Conservation (phyloP, 352 stramenopile genomes). For the Pythium rhizo-oryzae region DNA sequence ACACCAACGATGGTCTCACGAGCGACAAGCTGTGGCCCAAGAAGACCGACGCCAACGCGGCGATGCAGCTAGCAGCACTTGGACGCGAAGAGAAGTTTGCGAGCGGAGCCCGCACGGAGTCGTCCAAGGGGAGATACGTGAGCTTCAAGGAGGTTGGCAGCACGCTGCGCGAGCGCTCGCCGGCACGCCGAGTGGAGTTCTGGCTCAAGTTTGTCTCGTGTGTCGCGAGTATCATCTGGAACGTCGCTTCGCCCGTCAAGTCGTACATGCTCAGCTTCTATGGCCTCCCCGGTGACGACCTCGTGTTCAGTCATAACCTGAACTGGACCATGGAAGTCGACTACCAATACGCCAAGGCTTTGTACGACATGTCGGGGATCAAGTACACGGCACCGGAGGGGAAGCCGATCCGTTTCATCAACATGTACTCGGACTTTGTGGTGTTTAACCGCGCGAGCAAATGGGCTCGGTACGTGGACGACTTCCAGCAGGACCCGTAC, state of each 20-base stretch:
- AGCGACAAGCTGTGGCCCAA: not conserved
- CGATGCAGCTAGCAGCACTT: too few relatives aligned
- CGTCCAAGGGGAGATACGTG: not conserved
- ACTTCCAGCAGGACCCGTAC: conserved; percentile 23
- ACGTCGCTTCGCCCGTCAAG: conserved; percentile 24
- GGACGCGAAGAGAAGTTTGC: too few relatives aligned
- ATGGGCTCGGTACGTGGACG: conserved; percentile 8
- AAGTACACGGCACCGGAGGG: conserved; percentile 8
- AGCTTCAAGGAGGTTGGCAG: conserved; percentile 5
- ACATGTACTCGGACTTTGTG: conserved; percentile 31
- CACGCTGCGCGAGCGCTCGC: conserved; percentile 7
- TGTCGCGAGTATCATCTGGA: conserved; percentile 17
- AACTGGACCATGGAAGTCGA: conserved; percentile 29
- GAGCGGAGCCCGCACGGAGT: too few relatives aligned
- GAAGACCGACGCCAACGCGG: not conserved
- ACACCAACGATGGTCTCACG: not conserved
- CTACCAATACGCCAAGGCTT: conserved; percentile 21
- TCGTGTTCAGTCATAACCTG: too few relatives aligned
- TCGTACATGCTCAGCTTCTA: conserved; percentile 27
- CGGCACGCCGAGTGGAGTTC: conserved; percentile 1
- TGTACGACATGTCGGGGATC: conserved; percentile 27
- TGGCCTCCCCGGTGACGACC: too few relatives aligned
- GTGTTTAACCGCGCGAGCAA: conserved; percentile 15
- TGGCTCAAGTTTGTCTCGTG: conserved; percentile 20
- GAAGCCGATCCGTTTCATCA: conserved; percentile 30